Percentiles rank a stretch among this genome's conserved stretches.
Evolutionary conservation across 2,329 filamentous ascomycete genomes (phyloP).

Genomic region (Botryotinia narcissicola): DNA sequence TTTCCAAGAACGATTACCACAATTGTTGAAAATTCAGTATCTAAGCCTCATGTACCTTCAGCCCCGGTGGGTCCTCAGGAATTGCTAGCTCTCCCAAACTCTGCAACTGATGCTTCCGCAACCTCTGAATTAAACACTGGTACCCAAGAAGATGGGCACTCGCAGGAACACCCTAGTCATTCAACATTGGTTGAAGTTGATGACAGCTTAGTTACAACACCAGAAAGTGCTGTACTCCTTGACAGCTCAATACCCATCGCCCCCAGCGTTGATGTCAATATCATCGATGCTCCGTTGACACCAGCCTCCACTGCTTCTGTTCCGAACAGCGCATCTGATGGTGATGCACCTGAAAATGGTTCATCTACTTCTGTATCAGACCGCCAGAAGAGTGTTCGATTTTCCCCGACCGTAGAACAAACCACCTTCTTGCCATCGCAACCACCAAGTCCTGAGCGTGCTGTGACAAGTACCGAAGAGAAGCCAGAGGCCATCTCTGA

Average conservation of each 20-base stretch:
- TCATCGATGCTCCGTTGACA: neutral
- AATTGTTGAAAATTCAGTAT: neutral
- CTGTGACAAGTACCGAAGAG: constrained; percentile 15
- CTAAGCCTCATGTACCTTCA: neutral
- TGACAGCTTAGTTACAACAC: neutral
- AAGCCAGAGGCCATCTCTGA: constrained; percentile 5
- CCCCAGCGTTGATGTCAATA: neutral
- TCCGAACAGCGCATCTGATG: constrained; percentile 24
- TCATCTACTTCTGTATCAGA: constrained; percentile 39
- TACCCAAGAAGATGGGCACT: neutral
- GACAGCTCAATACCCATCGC: neutral
- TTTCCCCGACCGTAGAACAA: constrained; percentile 65
- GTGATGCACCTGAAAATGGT: constrained; percentile 12
- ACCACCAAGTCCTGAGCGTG: constrained; percentile 36
- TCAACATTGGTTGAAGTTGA: neutral
- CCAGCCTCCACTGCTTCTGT: constrained; percentile 12
- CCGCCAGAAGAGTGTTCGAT: constrained; percentile 64
- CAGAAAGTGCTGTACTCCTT: neutral
- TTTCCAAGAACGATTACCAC: too few species aligned
- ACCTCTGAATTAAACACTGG: neutral
- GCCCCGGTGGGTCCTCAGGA: constrained; percentile 39
- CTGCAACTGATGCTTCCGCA: neutral
- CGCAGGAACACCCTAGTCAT: neutral
- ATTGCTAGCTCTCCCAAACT: constrained; percentile 54
- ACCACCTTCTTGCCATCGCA: constrained; percentile 57